Percentiles rank a stretch among this genome's conserved stretches.
Conservation (phyloP, 78 protist species). For the Planoprotostelium fungivorum region DNA sequence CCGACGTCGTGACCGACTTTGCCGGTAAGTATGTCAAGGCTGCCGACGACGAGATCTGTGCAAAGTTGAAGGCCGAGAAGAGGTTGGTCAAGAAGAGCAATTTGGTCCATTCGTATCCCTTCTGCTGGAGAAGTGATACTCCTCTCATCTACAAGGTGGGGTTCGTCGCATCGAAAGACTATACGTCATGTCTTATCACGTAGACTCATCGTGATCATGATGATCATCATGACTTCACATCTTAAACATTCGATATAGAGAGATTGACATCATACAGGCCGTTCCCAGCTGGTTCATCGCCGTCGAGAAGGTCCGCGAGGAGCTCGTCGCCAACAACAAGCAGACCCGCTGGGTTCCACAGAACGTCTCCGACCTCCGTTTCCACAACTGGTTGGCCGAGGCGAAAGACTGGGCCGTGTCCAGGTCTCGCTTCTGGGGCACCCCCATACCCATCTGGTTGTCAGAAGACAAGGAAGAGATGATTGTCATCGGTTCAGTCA, state of each 20-base stretch:
- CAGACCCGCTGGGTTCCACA: slow-evolving; percentile 94
- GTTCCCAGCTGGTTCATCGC: slow-evolving; percentile 95
- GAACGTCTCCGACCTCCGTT: slow-evolving; percentile 84
- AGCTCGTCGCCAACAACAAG: slow-evolving; percentile 80
- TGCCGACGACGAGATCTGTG: slow-evolving; percentile 74
- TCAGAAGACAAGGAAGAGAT: slow-evolving; percentile 90
- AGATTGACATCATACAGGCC: slow-evolving; percentile 30
- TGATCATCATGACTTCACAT: no score
- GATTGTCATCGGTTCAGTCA: slow-evolving; percentile 82
- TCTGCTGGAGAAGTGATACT: slow-evolving; percentile 99
- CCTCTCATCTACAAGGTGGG: slow-evolving; percentile 89
- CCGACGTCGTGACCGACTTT: slow-evolving; percentile 85
- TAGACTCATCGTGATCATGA: no score
- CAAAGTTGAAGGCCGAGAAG: slow-evolving; percentile 66
- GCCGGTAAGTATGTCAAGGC: slow-evolving; percentile 94
- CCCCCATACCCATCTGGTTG: slow-evolving; percentile 99
- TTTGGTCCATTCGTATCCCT: slow-evolving; percentile 94
- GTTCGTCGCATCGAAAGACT: no score
- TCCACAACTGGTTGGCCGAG: slow-evolving; percentile 96
- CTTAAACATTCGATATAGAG: not conserved
- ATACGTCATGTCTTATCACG: no score
- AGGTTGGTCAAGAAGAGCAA: slow-evolving; percentile 57
- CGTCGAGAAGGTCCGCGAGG: slow-evolving; percentile 83
- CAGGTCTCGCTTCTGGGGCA: slow-evolving; percentile 99
- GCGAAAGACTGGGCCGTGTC: slow-evolving; percentile 98